Base-by-base conservation (phyloP, 768 basidiomycete genomes). In the Boletus rubescentipes region DNA sequence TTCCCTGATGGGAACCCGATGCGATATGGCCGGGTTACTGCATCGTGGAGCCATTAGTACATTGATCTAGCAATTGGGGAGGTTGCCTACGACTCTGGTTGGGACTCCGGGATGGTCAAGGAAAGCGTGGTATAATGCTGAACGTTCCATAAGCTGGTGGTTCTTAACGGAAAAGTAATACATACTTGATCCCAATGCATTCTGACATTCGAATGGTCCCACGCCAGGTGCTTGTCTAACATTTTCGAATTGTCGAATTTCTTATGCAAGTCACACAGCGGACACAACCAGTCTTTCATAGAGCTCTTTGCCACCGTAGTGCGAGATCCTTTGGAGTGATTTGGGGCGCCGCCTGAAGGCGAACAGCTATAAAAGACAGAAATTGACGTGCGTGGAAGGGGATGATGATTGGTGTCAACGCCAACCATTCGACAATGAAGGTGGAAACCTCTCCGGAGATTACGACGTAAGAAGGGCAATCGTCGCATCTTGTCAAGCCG, bases 391-490 rank as follows among this genome's bases (percentile, higher is more conserved):
- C 9, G 32, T 4, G 61, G 67, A 36, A 49, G 58, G 54, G 61
- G 49, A 42, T 54, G 49, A 36, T 64, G 56, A 39, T 61, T 47
- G 18, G 69, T 70, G 4, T 73, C 70, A 26, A 85, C 61, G 10
- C 72, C 69, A 14, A 69, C 59, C 35, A 48, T 55, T 29, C 49
- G 57, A 61, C 84, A 87, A 20, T 72, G 72, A 18, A 55, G 36
- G n/a, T 50, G 55, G 61, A 87, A 87, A 2, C 81, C 80, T 3
- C 45, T 59, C 14, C 75, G 72, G 16, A 88, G 60, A 58, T 80
- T 82, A 11, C 82, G 79, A 26, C 65, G 70, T 20, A 85, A 71
- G 62, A 87, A 88, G 0, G 86, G 86, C 6, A 86, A 73, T 46
- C 70, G 72, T 15, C 55, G 58, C 11, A 70, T 68, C 21, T 62